Base-by-base conservation (phyloP, 106 monocot genomes). In the Alisma plantagoaquatica region DNA sequence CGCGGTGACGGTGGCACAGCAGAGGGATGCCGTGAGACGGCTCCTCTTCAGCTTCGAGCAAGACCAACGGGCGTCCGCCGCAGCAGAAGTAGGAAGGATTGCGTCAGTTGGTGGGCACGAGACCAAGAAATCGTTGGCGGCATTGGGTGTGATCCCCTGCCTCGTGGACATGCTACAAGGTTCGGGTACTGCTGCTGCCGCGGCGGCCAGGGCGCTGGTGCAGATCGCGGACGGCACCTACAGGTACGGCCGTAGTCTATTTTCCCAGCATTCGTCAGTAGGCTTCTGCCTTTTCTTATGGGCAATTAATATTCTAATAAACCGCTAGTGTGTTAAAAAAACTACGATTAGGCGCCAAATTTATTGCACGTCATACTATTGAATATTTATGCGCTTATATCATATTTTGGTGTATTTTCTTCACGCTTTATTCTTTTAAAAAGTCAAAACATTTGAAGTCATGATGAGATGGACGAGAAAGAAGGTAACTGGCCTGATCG, bases 161-260 rank as follows among this genome's bases (percentile, higher is more conserved):
- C 70, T 85, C 21, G 73, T 85, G 14, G 15, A 41, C 22, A 80
- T 85, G 76, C 20, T 77, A 1, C 76, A 70, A 10, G 4, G 21
- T 16, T 8, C 10, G 2, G 68, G 43, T 1, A 72, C 56, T 32
- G 31, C n/a, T 3, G 38, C 31, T 7, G 31, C 41, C 27, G 14
- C 64, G 43, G 80, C 62, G 4, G 59, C 50, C 1, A 70, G 57
- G 9, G 76, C 80, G 19, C 64, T 85, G 31, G 23, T 73, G 16
- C 76, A 80, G 65, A 65, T 85, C 1, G 72, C 75, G 27, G 54
- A 67, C 38, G 85, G 76, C 4, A 49, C 69, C 31, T 78, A 74
- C 70, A 83, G 42, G 83, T 83, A 38, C 35, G 35, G 6, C 35
- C 35, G n/a, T n/a, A n/a, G n/a, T n/a, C n/a, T n/a, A n/a, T n/a